Base-by-base conservation (phyloP, 139 green algal genomes). In the Pedinophyceae sp. region DNA sequence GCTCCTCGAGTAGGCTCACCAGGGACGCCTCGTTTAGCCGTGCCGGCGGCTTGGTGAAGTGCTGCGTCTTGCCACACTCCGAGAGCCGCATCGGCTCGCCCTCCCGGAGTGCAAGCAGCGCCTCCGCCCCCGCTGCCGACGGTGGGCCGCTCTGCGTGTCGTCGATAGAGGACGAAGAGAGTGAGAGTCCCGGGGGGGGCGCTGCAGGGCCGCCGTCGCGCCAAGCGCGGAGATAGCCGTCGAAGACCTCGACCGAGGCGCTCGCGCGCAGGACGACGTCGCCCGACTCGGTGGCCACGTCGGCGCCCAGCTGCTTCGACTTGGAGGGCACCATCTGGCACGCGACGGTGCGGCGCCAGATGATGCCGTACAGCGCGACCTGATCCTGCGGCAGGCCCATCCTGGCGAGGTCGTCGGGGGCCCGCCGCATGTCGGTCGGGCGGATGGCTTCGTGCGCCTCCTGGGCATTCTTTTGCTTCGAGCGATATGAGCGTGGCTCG, bases 361-460 rank as follows among this genome's bases (percentile, higher is more conserved):
- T 85, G 1, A 97, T 61, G 0, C 48, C 60, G 57, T 97, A 97
- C 57, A 97, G 74, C 57, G 55, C 50, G 26, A 43, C 22, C 60
- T 69, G 59, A 41, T 74, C 57, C 0, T 40, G 6, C 2, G 57
- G 55, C 45, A 46, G 34, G 26, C n/a, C 22, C 23, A 69, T 26
- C 16, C n/a, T 7, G 67, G 55, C 17, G 20, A 78, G 64, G 2
- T 24, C 27, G 24, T 19, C 55, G 4, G 65, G 7, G 3, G 17
- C 49, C n/a, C n/a, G n/a, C n/a, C n/a, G n/a, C n/a, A n/a, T 34
- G 28, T 82, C 55, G 13, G 80, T 94, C 45, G 88, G 85, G 0
- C 86, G 73, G 40, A 96, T 90, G 5, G 87, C 85, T 60, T 95
- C 88, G 62, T 96, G 88, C 1, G 88, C 87, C 65, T 95, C 88